These are phyloP conservation scores for Alternaria tenuissima DNA, from an alignment of 2,329 filamentous ascomycete species.

Conservation along the genomic window DNA sequence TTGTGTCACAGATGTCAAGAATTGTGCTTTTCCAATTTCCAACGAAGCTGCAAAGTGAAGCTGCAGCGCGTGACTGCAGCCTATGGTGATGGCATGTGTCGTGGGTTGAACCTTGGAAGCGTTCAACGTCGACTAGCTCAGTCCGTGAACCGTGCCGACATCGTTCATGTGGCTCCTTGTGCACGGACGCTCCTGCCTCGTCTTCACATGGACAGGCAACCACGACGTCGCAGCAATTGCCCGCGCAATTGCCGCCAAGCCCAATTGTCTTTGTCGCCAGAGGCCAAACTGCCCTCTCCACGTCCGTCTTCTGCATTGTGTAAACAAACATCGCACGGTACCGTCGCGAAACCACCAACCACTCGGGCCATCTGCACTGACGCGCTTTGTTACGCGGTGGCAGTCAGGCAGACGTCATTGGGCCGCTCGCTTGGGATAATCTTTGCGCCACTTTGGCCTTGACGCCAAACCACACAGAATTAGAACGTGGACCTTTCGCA, in stretches of 20 bases:
- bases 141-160: neutral
- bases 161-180: neutral
- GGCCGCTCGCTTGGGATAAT: slow-evolving; percentile 32
- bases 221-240: neutral
- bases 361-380: slow-evolving; percentile 1
- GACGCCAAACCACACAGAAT: slow-evolving; percentile 35
- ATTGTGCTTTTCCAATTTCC: no score
- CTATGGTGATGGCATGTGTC: slow-evolving; percentile 21
- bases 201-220: slow-evolving; percentile 13
- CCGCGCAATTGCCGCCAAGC: slow-evolving; percentile 4
- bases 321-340: neutral
- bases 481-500: slow-evolving; percentile 41
- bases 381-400: slow-evolving; percentile 13
- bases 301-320: neutral
- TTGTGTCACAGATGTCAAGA: slow-evolving; percentile 1
- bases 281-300: neutral
- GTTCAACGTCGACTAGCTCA: slow-evolving; percentile 9
- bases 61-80: slow-evolving; percentile 1
- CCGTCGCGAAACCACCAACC: slow-evolving; percentile 1
- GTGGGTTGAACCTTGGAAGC: slow-evolving; percentile 7
- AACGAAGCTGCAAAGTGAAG: neutral
- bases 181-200: slow-evolving; percentile 22
- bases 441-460: slow-evolving; percentile 30
- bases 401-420: slow-evolving; percentile 37
- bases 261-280: neutral